Base-by-base conservation (phyloP, 352 stramenopile genomes). In the Globisporangium heterothallicum region DNA sequence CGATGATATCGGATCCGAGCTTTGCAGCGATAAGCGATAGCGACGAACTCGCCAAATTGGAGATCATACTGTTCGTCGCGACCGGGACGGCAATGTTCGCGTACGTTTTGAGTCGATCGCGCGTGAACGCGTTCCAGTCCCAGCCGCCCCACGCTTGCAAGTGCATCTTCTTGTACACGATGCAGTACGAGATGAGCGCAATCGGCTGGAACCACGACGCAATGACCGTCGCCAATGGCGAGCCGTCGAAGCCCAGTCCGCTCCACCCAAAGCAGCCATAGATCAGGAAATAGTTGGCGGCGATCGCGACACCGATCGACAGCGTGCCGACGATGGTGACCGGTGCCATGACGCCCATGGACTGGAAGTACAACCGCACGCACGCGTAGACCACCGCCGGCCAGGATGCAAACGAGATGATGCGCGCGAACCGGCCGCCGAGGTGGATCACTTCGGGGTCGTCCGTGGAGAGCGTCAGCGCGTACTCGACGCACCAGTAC, bases 361-460 rank as follows among this genome's bases (percentile, higher is more conserved):
- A 82, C 54, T 91, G 79, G 56, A 91, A 88, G 65, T 91, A 91
- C 9, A 84, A 66, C 2, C 79, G 71, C 51, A 87, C 61, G 51
- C 78, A 89, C 3, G 76, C 79, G 63, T 90, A 88, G 13, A 71
- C 59, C 14, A 90, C 62, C 9, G 66, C 71, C 4, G 76, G 77
- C 61, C 73, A 90, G 47, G 86, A 70, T 14, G 74, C 78, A 8
- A 86, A 70, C 46, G 74, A 78, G 53, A 92, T 56, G 53, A 92
- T 87, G 36, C 80, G 75, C n/a, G 78, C 68, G 54, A 89, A 92
- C 8, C 78, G 74, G 9, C 73, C 62, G 49, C 80, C 80, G 3
- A 92, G 67, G 0, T 54, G 49, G 13, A 90, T 60, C n/a, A 90
- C 77, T 18, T 84, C 70, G 2, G 49, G 36, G 60, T 90, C 76